These are phyloP conservation scores for Malus hybrid DNA, from an alignment of 331 rosid species.

Conservation along the genomic window DNA sequence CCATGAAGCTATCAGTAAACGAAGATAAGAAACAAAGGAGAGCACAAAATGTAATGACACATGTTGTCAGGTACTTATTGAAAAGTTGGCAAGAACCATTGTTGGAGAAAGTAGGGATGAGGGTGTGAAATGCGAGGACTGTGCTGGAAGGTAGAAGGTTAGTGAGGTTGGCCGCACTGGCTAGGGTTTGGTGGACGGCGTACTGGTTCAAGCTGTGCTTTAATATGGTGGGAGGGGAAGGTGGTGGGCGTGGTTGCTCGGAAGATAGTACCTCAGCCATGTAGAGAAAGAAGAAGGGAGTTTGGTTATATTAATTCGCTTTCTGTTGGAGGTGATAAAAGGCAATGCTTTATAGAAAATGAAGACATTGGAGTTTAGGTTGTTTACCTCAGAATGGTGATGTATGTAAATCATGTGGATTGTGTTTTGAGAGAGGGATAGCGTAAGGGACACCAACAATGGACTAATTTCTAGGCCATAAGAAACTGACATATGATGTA, in stretches of 20 bases:
- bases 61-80: conserved; percentile 16
- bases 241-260: neutral
- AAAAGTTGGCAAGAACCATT: conserved; percentile 28
- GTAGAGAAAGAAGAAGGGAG: neutral
- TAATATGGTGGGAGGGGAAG: neutral
- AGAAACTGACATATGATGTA: neutral
- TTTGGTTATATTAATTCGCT: neutral
- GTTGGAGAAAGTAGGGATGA: conserved; percentile 47
- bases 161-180: conserved; percentile 36
- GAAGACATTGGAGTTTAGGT: neutral
- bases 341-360: neutral
- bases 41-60: conserved; percentile 12
- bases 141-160: conserved; percentile 45
- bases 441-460: conserved; percentile 6
- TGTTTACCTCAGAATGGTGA: too few relatives aligned
- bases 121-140: conserved; percentile 41
- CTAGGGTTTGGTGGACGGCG: conserved; percentile 26
- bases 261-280: neutral
- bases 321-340: neutral
- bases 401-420: neutral
- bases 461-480: conserved; percentile 1
- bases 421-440: neutral
- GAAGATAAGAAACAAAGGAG: conserved; percentile 33
- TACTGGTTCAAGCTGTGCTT: neutral
- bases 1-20: conserved; percentile 35